A percentile compares a stretch with the other conserved stretches of the same genome.
phyloP scores from a whole-genome alignment of 2,329 filamentous ascomycete genomes.

The Aulographum hederae region DNA sequence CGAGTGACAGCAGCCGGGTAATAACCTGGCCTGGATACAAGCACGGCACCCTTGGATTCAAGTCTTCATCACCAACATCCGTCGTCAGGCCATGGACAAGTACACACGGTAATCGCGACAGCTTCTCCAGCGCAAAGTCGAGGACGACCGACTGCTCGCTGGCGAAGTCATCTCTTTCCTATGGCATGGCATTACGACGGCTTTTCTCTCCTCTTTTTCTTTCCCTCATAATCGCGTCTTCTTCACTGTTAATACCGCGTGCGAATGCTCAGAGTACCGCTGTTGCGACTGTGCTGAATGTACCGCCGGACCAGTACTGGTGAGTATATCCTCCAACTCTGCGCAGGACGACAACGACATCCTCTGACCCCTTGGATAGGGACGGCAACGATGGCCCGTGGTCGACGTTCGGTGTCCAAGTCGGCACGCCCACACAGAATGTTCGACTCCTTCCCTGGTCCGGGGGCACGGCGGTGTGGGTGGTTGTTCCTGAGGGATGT shows the following conservation, averaged over 20 bases:
- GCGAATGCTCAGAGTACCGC: not conserved
- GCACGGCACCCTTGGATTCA: too few species aligned
- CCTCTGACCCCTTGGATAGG: conserved; percentile 1
- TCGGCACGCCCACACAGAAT: conserved; percentile 4
- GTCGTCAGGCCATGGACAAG: too few species aligned
- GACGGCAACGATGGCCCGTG: conserved; percentile 6
- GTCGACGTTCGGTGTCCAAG: conserved; percentile 4
- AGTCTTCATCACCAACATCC: too few species aligned
- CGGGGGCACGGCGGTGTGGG: conserved; percentile 1
- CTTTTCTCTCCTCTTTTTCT: too few species aligned
- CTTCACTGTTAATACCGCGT: not conserved
- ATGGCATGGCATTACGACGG: too few species aligned
- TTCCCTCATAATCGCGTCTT: too few species aligned
- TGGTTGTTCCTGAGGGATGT: conserved; percentile 5
- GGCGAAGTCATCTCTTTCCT: too few species aligned
- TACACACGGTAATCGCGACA: too few species aligned
- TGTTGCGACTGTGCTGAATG: not conserved
- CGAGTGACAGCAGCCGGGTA: too few species aligned
- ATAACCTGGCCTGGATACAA: too few species aligned
- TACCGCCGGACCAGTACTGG: conserved; percentile 5
- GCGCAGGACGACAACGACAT: not conserved
- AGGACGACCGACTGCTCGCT: too few species aligned
- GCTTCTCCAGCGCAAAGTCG: too few species aligned
- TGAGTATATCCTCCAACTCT: conserved; percentile 1
- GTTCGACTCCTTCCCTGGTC: conserved; percentile 4